These are phyloP conservation scores for Diaporthe eres DNA, from an alignment of 2,329 filamentous ascomycete species.

Conservation along the genomic window DNA sequence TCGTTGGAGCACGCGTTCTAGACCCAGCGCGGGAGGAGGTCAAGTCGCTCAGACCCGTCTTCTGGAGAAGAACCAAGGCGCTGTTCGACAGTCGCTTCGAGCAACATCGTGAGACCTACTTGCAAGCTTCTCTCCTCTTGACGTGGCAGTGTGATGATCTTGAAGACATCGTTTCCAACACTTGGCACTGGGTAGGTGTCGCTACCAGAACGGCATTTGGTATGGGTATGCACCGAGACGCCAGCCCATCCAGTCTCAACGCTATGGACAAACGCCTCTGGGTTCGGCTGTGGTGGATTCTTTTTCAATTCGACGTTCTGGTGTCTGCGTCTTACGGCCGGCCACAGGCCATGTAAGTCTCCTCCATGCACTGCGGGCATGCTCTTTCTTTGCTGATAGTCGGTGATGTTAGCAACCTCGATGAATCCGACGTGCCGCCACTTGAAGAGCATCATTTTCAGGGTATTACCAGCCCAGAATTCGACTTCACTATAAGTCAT, in stretches of 20 bases:
- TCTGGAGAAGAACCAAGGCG: neutral
- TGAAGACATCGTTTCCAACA: slow-evolving; percentile 10
- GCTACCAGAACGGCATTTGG: slow-evolving; percentile 11
- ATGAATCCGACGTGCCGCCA: neutral
- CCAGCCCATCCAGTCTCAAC: neutral
- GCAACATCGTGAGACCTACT: neutral
- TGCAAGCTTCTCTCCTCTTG: slow-evolving; percentile 1
- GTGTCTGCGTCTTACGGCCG: slow-evolving; percentile 1
- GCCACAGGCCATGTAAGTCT: slow-evolving; percentile 13
- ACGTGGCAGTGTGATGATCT: slow-evolving; percentile 17
- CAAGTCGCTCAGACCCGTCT: neutral
- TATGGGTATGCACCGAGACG: slow-evolving; percentile 4
- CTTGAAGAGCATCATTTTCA: neutral
- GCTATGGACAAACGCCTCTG: neutral
- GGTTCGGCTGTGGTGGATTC: slow-evolving; percentile 10
- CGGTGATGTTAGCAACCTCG: slow-evolving; percentile 9
- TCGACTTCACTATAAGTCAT: neutral
- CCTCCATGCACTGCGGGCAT: neutral
- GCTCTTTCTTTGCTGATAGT: neutral
- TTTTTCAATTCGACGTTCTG: slow-evolving; percentile 8
- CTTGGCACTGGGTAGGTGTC: slow-evolving; percentile 15
- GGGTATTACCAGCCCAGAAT: neutral
- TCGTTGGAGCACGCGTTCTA: neutral
- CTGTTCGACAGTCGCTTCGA: slow-evolving; percentile 7
- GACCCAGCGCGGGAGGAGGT: neutral